Evolutionary conservation across 2,329 filamentous ascomycete species (phyloP), one percentile per base, ranked within the genome.

Genomic region (Colletotrichum cereale): DNA sequence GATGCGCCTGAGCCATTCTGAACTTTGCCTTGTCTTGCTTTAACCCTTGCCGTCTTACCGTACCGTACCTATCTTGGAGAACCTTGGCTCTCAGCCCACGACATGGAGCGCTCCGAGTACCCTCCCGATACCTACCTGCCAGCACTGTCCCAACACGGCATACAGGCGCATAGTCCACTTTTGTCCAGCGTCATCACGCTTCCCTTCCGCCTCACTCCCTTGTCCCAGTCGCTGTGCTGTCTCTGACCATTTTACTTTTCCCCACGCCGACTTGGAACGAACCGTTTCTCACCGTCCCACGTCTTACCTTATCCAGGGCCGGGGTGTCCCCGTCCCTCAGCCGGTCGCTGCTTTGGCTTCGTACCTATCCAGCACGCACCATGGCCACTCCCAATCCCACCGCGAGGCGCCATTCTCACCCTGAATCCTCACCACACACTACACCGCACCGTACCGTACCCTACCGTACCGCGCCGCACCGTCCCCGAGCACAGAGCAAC

Each of bases 231-330:
- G 55, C 21, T 42, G 50, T 56, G 47, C 38, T 47, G 67, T 67
- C 34, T 67, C 57, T 53, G 26, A 58, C 42, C 69, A 69, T 63
- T 64, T 72, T 72, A 63, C 65, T 64, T 72, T 71, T 72, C 60
- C 52, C 40, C 42, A 67, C 66, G 60, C 44, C 40, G 47, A 72
- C 65, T 64, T 72, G 65, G 69, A 72, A 72, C 65, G 69, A 72
- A 72, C 69, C 65, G 69, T 72, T 72, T 72, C 31, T 44, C 56
- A 48, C 69, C 69, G 69, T 72, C 69, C 69, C 69, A 72, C 65
- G 38, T 72, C 65, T 69, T 69, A 40, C 69, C 65, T 68, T 72
- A 72, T 63, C 58, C 69, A 40, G 42, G 26, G 66, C 26, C 58
- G 55, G 65, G 53, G 44, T 68, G 18, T 29, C 48, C 65, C 53